Conservation (phyloP, 2,329 filamentous ascomycete species). For the Penicillium hordei region DNA sequence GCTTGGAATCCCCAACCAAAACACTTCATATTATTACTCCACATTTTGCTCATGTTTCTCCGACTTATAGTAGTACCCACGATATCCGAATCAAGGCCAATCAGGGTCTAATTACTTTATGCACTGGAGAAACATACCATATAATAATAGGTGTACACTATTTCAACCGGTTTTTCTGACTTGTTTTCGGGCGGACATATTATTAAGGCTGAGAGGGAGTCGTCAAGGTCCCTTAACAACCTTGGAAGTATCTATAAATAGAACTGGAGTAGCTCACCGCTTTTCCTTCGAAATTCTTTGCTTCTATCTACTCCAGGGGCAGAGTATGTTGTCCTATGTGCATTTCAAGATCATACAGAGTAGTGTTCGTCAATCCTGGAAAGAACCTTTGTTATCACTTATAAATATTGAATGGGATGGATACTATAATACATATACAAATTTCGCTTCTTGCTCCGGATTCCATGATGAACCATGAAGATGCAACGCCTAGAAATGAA, state of each 20-base stretch:
- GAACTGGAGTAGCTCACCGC: not conserved
- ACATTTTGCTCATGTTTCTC: conserved; percentile 7
- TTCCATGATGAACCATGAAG: not conserved
- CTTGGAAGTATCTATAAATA: not conserved
- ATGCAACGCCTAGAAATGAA: conserved; percentile 5
- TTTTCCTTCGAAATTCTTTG: no score
- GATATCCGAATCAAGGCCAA: conserved; percentile 10
- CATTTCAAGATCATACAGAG: not conserved
- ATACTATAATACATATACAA: conserved; percentile 4
- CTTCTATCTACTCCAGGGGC: not conserved
- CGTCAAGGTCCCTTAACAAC: not conserved
- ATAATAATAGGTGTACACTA: not conserved
- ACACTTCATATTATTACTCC: not conserved
- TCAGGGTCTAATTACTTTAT: not conserved
- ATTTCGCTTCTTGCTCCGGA: conserved; percentile 6
- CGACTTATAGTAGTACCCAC: not conserved
- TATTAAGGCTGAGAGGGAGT: not conserved
- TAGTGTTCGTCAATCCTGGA: not conserved
- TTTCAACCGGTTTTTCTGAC: not conserved
- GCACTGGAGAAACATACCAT: not conserved
- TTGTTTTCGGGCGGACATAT: not conserved
- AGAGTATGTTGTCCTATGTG: no score
- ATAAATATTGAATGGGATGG: not conserved
- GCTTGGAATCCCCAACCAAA: not conserved
- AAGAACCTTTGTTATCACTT: not conserved